phyloP scores from a whole-genome alignment of 73 alveolate genomes.

The Paramecium sonneborni region DNA sequence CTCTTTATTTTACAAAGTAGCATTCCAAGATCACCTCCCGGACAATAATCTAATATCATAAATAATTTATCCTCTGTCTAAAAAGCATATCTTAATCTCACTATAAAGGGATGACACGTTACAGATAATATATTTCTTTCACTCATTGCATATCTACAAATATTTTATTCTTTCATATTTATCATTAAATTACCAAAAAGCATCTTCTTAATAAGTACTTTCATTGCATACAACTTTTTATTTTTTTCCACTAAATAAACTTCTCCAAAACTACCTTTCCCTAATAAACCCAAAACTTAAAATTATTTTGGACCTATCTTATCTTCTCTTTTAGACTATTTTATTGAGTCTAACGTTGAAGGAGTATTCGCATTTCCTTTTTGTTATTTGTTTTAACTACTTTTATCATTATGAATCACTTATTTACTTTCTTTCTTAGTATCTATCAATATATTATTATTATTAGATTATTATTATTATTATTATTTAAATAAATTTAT shows the following conservation, averaged over 20 bases:
- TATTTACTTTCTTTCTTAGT: not conserved
- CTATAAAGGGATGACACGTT: conserved; percentile 86
- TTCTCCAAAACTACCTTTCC: conserved; percentile 90
- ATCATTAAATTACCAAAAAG: conserved; percentile 28
- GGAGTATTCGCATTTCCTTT: not conserved
- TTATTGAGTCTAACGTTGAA: conserved; percentile 25
- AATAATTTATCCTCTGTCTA: conserved; percentile 88
- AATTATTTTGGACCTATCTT: conserved; percentile 26
- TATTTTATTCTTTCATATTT: conserved; percentile 68
- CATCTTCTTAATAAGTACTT: conserved; percentile 63
- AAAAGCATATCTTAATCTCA: conserved; percentile 88
- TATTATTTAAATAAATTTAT: not conserved
- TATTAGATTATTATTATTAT: not conserved
- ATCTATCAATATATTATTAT: not conserved
- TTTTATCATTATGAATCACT: not conserved
- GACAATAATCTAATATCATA: conserved; percentile 87
- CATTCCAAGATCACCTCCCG: conserved; percentile 94
- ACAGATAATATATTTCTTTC: conserved; percentile 90
- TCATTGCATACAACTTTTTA: conserved; percentile 71
- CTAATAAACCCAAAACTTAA: conserved; percentile 68
- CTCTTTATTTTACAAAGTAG: conserved; percentile 81
- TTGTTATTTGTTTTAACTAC: not conserved
- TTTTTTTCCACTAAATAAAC: conserved; percentile 82
- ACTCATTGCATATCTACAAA: conserved; percentile 90
- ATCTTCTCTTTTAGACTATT: conserved; percentile 40